Percentiles rank a stretch among this genome's conserved stretches.
These are phyloP conservation scores for Lyophyllum semitale DNA, from an alignment of 768 basidiomycete species.

Conservation along the genomic window DNA sequence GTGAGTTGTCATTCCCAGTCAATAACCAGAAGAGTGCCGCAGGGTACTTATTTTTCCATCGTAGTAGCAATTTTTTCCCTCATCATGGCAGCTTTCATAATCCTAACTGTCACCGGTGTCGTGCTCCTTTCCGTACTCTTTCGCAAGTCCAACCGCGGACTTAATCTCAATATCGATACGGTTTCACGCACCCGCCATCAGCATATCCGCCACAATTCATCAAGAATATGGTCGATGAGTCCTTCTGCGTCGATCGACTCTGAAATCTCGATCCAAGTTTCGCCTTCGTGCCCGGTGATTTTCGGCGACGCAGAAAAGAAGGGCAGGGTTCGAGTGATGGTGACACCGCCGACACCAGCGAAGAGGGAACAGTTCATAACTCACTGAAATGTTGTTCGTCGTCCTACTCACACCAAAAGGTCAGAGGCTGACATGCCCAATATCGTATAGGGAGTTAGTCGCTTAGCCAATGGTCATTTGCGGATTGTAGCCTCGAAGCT, in stretches of 20 bases:
- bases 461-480: neutral
- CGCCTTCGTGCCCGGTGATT: conserved; percentile 30
- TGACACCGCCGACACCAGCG: conserved; percentile 34
- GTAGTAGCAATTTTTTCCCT: conserved; percentile 14
- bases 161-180: neutral
- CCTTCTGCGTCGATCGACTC: conserved; percentile 7
- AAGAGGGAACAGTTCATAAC: conserved; percentile 10
- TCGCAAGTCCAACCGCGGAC: neutral
- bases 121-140: conserved; percentile 9
- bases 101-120: conserved; percentile 9
- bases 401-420: neutral
- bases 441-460: neutral
- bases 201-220: neutral
- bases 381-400: neutral
- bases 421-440: neutral
- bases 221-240: conserved; percentile 5
- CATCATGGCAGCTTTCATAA: conserved; percentile 6
- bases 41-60: neutral
- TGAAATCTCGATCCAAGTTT: conserved; percentile 20
- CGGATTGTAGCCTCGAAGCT: neutral
- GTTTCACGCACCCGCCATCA: neutral
- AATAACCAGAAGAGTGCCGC: neutral
- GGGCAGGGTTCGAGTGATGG: conserved; percentile 24
- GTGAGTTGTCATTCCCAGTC: neutral
- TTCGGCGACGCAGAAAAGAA: conserved; percentile 24